phyloP scores from a whole-genome alignment of 805 yeast genomes.

The Saccharomycopsis synnaedendra region DNA sequence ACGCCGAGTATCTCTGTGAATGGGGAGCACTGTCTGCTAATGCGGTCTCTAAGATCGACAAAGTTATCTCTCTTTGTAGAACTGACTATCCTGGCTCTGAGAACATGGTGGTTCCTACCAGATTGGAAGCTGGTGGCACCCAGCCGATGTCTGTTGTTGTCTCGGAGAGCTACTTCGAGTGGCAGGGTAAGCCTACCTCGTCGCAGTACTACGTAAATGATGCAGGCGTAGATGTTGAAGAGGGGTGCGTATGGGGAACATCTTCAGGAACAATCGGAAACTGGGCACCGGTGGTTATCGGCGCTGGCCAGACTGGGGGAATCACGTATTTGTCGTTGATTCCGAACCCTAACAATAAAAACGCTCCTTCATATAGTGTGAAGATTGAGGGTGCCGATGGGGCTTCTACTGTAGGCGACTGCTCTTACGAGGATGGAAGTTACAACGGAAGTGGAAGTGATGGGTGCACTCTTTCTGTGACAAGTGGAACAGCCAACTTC shows the following conservation, averaged over 20 bases:
- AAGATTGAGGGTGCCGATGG: conserved; percentile 67
- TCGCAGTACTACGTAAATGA: conserved; percentile 96
- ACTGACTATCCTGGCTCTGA: conserved; percentile 99
- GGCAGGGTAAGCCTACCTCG: conserved; percentile 77
- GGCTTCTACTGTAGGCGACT: conserved; percentile 31
- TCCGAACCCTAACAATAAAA: conserved; percentile 64
- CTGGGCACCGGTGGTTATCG: conserved; percentile 82
- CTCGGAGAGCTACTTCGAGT: conserved; percentile 62
- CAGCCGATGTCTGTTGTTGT: conserved; percentile 72
- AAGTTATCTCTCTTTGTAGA: conserved; percentile 84
- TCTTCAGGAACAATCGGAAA: conserved; percentile 76
- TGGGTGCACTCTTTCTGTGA: conserved; percentile 71
- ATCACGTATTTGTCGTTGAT: conserved; percentile 58
- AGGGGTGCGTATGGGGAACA: conserved; percentile 93
- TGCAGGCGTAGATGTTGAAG: conserved; percentile 83
- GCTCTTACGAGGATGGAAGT: conserved; percentile 69
- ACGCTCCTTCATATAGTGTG: conserved; percentile 49
- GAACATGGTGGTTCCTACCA: conserved; percentile 94
- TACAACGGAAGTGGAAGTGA: conserved; percentile 53
- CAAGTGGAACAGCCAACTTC: conserved; percentile 48
- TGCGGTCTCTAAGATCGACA: conserved; percentile 43
- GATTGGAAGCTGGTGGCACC: conserved; percentile 53
- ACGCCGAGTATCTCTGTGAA: conserved; percentile 63
- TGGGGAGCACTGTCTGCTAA: conserved; percentile 56
- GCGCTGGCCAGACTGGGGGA: conserved; percentile 60